Percentiles rank a stretch among this genome's conserved stretches.
Evolutionary conservation across 345 rosid species (phyloP).

Genomic region (Cardamine chenopodiifolia): DNA sequence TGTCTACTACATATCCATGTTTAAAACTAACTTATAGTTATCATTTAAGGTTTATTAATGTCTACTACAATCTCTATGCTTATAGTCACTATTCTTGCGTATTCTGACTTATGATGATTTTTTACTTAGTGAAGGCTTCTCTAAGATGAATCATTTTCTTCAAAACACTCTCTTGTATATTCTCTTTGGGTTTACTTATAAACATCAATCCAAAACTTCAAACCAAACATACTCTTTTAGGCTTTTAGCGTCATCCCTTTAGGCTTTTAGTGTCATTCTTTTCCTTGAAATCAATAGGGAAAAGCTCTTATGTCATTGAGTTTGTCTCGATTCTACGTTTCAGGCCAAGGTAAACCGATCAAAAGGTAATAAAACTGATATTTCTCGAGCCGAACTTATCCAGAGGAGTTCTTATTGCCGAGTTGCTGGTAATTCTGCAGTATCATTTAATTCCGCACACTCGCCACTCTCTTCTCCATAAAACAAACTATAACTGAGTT

Average conservation of each 20-base stretch:
- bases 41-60: background rate
- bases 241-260: too few species aligned
- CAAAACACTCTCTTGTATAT: too few species aligned
- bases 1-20: conserved; percentile 1
- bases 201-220: too few species aligned
- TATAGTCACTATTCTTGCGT: too few species aligned
- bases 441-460: background rate
- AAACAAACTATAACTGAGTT: background rate
- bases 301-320: background rate
- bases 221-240: too few species aligned
- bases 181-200: too few species aligned
- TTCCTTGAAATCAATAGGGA: background rate
- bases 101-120: too few species aligned
- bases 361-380: conserved; percentile 82
- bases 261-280: too few species aligned
- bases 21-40: background rate
- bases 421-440: conserved; percentile 65
- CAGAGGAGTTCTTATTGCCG: conserved; percentile 88
- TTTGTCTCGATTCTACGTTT: background rate
- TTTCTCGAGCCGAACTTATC: conserved; percentile 82
- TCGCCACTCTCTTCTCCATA: background rate
- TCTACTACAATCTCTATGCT: conserved; percentile 5
- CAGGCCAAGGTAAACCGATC: conserved; percentile 90
- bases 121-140: too few species aligned
- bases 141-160: too few species aligned